Conservation (phyloP, 2,329 filamentous ascomycete genomes). For the Arthrobotrys megalospora region DNA sequence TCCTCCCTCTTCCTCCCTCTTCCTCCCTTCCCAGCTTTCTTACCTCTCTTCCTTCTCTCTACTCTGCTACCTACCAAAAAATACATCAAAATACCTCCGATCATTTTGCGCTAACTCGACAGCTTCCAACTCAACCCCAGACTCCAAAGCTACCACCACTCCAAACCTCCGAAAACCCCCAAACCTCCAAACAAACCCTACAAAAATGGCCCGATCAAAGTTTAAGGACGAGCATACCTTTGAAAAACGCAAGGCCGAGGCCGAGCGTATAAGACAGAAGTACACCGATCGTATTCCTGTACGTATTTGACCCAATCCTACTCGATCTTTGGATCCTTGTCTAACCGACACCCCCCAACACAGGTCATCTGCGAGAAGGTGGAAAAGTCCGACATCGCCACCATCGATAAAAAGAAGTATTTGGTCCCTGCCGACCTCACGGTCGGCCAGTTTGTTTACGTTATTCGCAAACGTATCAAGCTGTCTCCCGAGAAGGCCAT, state of each 20-base stretch:
- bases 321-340: conserved; percentile 59
- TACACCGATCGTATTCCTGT: conserved; percentile 98
- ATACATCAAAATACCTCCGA: conserved; percentile 50
- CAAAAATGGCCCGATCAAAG: conserved; percentile 89
- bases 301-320: conserved; percentile 69
- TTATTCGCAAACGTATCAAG: conserved; percentile 99
- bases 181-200: conserved; percentile 61
- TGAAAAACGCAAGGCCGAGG: conserved; percentile 99
- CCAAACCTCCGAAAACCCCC: conserved; percentile 61
- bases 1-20: conserved; percentile 64
- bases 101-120: conserved; percentile 29
- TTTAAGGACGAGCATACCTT: conserved; percentile 99
- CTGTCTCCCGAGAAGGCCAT: conserved; percentile 99
- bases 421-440: conserved; percentile 97
- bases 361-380: conserved; percentile 99
- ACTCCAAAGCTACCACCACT: conserved; percentile 49
- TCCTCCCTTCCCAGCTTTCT: conserved; percentile 62
- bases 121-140: conserved; percentile 44
- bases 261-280: conserved; percentile 98
- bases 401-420: conserved; percentile 99
- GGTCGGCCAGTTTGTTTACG: conserved; percentile 99
- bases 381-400: conserved; percentile 98
- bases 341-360: conserved; percentile 60
- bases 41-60: conserved; percentile 56
- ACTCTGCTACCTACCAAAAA: conserved; percentile 56